Percentiles rank a stretch among this genome's conserved stretches.
Evolutionary conservation across 306 rosid genomes (phyloP).

Genomic region (Elaeagnus macrophylla): DNA sequence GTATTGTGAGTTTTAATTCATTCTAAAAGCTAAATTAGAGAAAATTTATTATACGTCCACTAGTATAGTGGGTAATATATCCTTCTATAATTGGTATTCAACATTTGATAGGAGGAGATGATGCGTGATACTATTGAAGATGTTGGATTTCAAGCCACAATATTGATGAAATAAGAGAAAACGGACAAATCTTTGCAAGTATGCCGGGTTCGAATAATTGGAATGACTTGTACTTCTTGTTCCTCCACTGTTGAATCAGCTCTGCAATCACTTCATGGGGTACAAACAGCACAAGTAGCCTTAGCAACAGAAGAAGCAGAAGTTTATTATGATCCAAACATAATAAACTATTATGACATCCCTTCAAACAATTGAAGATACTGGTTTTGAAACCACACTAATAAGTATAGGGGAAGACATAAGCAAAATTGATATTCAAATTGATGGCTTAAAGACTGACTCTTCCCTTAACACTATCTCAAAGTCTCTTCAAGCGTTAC

Average conservation of each 20-base stretch:
- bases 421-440: slow-evolving; percentile 55
- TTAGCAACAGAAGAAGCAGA: slow-evolving; percentile 77
- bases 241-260: slow-evolving; percentile 63
- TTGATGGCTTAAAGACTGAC: slow-evolving; percentile 37
- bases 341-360: slow-evolving; percentile 34
- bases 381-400: slow-evolving; percentile 55
- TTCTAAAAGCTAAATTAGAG: too few relatives aligned
- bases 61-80: too few relatives aligned
- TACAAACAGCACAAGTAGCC: slow-evolving; percentile 54
- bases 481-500: slow-evolving; percentile 44
- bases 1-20: too few relatives aligned
- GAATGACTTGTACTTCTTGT: slow-evolving; percentile 85
- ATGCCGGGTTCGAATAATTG: slow-evolving; percentile 52
- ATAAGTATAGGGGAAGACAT: slow-evolving; percentile 52
- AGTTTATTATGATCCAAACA: slow-evolving; percentile 49
- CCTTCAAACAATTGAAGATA: slow-evolving; percentile 33
- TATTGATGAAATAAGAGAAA: slow-evolving; percentile 26
- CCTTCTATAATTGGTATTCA: neutral
- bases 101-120: slow-evolving; percentile 40
- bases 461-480: slow-evolving; percentile 21
- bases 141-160: slow-evolving; percentile 60
- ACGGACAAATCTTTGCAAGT: slow-evolving; percentile 38
- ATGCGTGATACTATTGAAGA: slow-evolving; percentile 65
- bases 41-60: too few relatives aligned
- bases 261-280: slow-evolving; percentile 41